Evolutionary conservation across 257 asterid species (phyloP), one percentile per base, ranked within the genome.

Genomic region (Scutellaria galericulata): DNA sequence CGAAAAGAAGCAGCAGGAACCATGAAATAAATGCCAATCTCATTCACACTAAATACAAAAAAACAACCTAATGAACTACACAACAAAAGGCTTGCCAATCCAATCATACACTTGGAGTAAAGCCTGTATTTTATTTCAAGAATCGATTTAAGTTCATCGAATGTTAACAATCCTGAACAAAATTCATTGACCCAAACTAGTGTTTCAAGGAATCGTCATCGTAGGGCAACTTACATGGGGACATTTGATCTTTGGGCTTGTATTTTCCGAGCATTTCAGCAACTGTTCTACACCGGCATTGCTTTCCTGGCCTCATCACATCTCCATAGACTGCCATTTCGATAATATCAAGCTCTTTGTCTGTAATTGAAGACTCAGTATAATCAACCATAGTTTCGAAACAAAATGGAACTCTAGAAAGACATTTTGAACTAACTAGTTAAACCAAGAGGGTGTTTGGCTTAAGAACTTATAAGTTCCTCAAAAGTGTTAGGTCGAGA

Each of bases 291-390:
- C 98, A 93, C 22, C 96, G 95, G 20, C 98, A 93, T 66, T 89
- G 90, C 12, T 92, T 88, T 80, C 96, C 97, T 13, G 98, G 98
- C 71, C 98, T 86, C n/a, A 87, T 58, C n/a, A 90, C 95, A 35
- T 92, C 98, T 37, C 98, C 96, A 41, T 92, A 92, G 22, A 92
- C 97, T 9, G 97, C 97, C 98, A 92, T 92, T 84, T 92, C 98
- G 15, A 90, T 82, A 48, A 88, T 48, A 71, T 92, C 98, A 4
- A 93, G 95, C 84, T 90, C 98, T 82, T 78, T 90, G 73, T 86
- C 97, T 93, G 86, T 74, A 79, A 67, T 44, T 39, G 4, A 51
- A 47, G 20, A 67, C 20, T 0, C 31, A 60, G 11, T 8, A 45
- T 11, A 56, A 45, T 20, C 18, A 27, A 9, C 9, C 35, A 45